A percentile compares a stretch with the other conserved stretches of the same genome.
Evolutionary conservation across 192 early-diverging fungal genomes (phyloP).

Genomic region (Coemansia sp.): DNA sequence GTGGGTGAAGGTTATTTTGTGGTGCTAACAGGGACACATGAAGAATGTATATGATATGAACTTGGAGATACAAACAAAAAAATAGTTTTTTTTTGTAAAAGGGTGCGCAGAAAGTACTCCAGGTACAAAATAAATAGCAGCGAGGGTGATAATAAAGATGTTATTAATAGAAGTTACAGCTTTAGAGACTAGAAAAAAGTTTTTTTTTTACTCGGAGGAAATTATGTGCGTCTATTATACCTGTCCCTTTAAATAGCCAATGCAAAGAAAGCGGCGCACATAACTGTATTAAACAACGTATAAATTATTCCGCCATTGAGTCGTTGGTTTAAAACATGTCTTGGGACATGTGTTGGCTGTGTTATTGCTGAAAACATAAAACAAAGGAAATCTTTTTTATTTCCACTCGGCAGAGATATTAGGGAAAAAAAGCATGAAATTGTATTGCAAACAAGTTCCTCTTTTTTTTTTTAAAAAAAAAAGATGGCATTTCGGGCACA

Average conservation of each 20-base stretch:
- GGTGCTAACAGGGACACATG: not conserved
- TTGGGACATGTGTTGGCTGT: not conserved
- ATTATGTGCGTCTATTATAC: not conserved
- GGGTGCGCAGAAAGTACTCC: not conserved
- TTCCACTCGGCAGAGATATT: not conserved
- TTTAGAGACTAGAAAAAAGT: not conserved
- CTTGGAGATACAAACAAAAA: too few relatives aligned
- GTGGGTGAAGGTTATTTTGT: too few relatives aligned
- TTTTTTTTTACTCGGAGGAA: not conserved
- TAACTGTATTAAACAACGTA: not conserved
- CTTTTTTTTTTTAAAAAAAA: too few relatives aligned
- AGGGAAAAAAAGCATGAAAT: too few relatives aligned
- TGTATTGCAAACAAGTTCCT: too few relatives aligned
- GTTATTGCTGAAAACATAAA: not conserved
- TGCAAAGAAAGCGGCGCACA: not conserved
- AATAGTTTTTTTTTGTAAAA: too few relatives aligned
- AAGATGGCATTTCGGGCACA: too few relatives aligned
- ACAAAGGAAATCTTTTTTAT: too few relatives aligned
- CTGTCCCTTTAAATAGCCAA: not conserved
- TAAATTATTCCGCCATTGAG: too few relatives aligned
- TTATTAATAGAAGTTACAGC: not conserved
- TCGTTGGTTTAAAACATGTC: slow-evolving; percentile 7
- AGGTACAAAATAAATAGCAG: not conserved
- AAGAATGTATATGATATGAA: not conserved
- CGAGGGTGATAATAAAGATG: not conserved